A percentile compares a stretch with the other conserved stretches of the same genome.
These are phyloP conservation scores for Aureobasidium mangrovei DNA, from an alignment of 2,329 filamentous ascomycete species.

Conservation along the genomic window DNA sequence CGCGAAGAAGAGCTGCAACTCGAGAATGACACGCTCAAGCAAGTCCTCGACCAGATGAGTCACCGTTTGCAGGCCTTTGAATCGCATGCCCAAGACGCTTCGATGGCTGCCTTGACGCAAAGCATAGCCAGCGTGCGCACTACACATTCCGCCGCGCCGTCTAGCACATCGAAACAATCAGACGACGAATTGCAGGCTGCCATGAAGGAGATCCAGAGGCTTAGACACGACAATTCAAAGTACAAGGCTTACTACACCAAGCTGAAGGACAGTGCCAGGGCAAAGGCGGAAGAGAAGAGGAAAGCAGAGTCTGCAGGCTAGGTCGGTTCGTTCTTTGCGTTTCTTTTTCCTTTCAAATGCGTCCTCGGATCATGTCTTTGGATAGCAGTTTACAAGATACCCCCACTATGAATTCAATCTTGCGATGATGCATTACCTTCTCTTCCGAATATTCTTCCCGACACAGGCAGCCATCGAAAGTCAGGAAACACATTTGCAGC, in stretches of 20 bases:
- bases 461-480: no score
- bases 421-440: no score
- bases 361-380: no score
- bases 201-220: conserved; percentile 4
- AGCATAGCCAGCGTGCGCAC: conserved; percentile 46
- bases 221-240: conserved; percentile 7
- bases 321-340: background rate
- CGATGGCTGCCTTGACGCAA: conserved; percentile 66
- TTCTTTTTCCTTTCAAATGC: background rate
- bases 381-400: background rate
- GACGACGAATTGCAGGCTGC: conserved; percentile 7
- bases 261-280: conserved; percentile 15
- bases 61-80: conserved; percentile 90
- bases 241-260: conserved; percentile 3
- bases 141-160: background rate
- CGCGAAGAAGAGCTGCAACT: conserved; percentile 69
- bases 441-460: no score
- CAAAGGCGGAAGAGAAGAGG: conserved; percentile 12
- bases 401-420: background rate
- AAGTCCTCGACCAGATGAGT: conserved; percentile 76
- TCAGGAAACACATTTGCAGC: no score
- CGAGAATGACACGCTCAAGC: conserved; percentile 79
- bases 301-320: background rate
- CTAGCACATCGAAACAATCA: background rate
- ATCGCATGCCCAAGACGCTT: conserved; percentile 75